phyloP scores from a whole-genome alignment of 208 protist species.

The Lotmaria passim region DNA sequence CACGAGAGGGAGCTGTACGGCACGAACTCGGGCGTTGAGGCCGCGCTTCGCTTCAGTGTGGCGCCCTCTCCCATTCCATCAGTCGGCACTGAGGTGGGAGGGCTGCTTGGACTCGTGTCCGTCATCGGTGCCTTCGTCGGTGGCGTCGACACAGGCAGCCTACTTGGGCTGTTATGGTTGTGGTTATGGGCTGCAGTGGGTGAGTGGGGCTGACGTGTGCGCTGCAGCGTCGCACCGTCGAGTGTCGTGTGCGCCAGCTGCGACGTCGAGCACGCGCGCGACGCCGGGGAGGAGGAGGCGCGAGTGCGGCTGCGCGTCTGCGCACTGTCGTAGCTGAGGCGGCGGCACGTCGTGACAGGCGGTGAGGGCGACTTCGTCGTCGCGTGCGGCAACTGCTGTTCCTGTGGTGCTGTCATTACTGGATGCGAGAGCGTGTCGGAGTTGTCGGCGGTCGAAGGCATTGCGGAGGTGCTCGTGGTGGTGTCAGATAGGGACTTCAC shows the following conservation, averaged over 20 bases:
- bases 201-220: neutral
- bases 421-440: no score
- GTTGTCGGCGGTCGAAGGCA: no score
- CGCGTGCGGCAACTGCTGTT: neutral
- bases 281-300: neutral
- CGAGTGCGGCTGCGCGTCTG: conserved; percentile 23
- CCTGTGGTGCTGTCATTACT: neutral
- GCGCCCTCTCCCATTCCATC: no score
- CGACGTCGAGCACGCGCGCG: conserved; percentile 2
- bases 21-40: conserved; percentile 2
- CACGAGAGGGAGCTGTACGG: neutral
- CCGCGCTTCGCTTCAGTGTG: neutral
- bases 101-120: neutral
- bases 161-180: no score
- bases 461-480: no score
- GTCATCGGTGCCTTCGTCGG: neutral
- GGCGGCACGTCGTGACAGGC: conserved; percentile 30
- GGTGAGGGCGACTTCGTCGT: conserved; percentile 25
- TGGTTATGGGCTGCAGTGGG: no score
- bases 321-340: conserved; percentile 34
- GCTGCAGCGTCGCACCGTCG: no score
- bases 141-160: no score
- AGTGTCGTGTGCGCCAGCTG: neutral
- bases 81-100: neutral
- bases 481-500: no score